These are phyloP conservation scores for Combretum micranthum DNA, from an alignment of 345 rosid species.

Conservation along the genomic window DNA sequence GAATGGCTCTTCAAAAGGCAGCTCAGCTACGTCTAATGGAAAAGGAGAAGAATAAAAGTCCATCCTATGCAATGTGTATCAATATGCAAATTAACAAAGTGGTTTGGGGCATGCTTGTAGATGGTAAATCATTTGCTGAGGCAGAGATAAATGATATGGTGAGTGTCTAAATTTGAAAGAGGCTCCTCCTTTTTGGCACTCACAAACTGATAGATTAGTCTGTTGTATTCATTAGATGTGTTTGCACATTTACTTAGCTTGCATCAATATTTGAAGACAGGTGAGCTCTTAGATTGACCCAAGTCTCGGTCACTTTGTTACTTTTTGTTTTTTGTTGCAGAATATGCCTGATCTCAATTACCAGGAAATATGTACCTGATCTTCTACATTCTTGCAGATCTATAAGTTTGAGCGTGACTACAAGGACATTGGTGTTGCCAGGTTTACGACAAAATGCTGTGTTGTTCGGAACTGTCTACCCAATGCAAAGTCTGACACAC, in stretches of 20 bases:
- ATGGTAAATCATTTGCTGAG: conserved; percentile 98
- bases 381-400: conserved; percentile 39
- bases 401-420: conserved; percentile 98
- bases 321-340: too few relatives aligned
- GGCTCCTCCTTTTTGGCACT: background rate
- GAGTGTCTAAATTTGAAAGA: conserved; percentile 15
- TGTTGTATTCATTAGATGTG: too few relatives aligned
- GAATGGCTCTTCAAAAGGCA: conserved; percentile 82
- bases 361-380: background rate
- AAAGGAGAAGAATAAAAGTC: conserved; percentile 97
- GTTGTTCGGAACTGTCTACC: conserved; percentile 83
- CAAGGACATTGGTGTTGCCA: conserved; percentile 91
- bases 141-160: conserved; percentile 99
- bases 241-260: too few relatives aligned
- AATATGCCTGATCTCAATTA: too few relatives aligned
- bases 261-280: too few relatives aligned
- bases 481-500: conserved; percentile 82
- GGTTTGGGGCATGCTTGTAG: conserved; percentile 97
- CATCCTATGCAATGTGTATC: conserved; percentile 97
- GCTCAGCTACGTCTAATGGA: conserved; percentile 86
- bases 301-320: background rate
- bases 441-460: conserved; percentile 72
- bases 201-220: too few relatives aligned
- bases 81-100: conserved; percentile 82
- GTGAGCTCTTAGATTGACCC: too few relatives aligned